Evolutionary conservation across 1,284 basidiomycete genomes (phyloP).

Genomic region (Neonothopanus nambi): DNA sequence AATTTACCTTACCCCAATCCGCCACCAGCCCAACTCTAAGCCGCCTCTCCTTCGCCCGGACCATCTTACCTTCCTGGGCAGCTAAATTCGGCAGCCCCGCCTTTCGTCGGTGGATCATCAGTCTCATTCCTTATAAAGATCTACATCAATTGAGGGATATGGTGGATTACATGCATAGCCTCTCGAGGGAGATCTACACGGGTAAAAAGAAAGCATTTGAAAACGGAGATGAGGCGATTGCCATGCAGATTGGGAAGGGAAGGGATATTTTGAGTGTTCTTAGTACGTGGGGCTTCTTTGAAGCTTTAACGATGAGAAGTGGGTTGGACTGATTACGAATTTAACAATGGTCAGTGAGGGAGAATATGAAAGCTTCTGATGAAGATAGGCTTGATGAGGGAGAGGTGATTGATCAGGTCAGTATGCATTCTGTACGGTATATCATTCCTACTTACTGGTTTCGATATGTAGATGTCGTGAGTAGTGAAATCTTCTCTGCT

Average conservation of each 20-base stretch:
- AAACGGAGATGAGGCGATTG: conserved; percentile 33
- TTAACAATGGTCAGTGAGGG: too few species aligned
- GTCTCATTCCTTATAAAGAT: conserved; percentile 9
- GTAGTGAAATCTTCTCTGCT: conserved; percentile 8
- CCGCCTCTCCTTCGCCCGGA: conserved; percentile 13
- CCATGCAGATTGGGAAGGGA: conserved; percentile 33
- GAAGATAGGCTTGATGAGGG: conserved; percentile 5
- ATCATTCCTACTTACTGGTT: neutral
- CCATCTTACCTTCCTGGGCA: conserved; percentile 9
- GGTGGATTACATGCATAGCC: conserved; percentile 6
- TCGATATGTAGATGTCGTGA: conserved; percentile 19
- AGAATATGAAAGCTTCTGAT: neutral
- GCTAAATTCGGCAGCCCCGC: neutral
- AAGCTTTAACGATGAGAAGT: too few species aligned
- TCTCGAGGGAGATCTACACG: neutral
- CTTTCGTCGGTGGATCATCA: conserved; percentile 6
- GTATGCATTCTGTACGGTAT: neutral
- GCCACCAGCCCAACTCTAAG: neutral
- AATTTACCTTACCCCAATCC: neutral
- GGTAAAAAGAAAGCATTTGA: conserved; percentile 38
- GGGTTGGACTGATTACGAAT: too few species aligned
- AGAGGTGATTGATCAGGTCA: conserved; percentile 13
- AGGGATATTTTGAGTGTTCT: conserved; percentile 50
- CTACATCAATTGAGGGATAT: conserved; percentile 9
- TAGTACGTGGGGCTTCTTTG: conserved; percentile 29